Base-by-base conservation (phyloP, 306 rosid genomes). In the Leucaena leucocephala region DNA sequence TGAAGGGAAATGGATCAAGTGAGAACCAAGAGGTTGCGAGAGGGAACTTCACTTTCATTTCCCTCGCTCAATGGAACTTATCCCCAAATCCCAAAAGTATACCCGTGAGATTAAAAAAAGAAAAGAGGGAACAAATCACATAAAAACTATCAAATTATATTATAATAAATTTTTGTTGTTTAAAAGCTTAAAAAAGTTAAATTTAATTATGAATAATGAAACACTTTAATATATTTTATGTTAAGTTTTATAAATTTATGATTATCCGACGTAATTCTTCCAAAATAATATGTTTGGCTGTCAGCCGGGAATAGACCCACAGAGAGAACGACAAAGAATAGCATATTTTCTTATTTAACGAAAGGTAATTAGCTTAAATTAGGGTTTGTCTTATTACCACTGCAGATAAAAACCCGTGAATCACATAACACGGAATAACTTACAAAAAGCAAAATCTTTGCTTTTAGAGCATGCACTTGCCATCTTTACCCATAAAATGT, bases 321-420 rank as follows among this genome's bases (percentile, higher is more conserved):
- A 65, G 11, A 13, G 5, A 43, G 44, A 72, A 54, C 70, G 38
- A 74, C 75, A 63, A 78, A 64, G 70, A 45, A 64, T 45, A 50
- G 77, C 67, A 70, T 48, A 62, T 78, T 42, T 48, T 62, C 2
- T 11, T 71, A 63, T 77, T 78, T 66, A 69, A 78, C 81, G 8
- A 40, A 57, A 21, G 40, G 11, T 61, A 66, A 72, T 43, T 67
- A 72, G 88, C 52, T 40, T 2, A 57, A 66, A 50, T 42, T 2
- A 57, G 12, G 42, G 58, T 21, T 27, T 33, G 72, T 70, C 75
- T 33, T 68, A 67, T 77, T 39, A 72, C 40, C 82, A 65, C 83
- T 44, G 71, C 33, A 63, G 71, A 76, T 66, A 2, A 74, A 79
- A 12, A 42, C 85, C 91, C 88, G 90, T 89, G 93, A 89, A 64